A percentile compares a stretch with the other conserved stretches of the same genome.
phyloP scores from a whole-genome alignment of 75 land plant genomes.

The Cryptomeria japonica region DNA sequence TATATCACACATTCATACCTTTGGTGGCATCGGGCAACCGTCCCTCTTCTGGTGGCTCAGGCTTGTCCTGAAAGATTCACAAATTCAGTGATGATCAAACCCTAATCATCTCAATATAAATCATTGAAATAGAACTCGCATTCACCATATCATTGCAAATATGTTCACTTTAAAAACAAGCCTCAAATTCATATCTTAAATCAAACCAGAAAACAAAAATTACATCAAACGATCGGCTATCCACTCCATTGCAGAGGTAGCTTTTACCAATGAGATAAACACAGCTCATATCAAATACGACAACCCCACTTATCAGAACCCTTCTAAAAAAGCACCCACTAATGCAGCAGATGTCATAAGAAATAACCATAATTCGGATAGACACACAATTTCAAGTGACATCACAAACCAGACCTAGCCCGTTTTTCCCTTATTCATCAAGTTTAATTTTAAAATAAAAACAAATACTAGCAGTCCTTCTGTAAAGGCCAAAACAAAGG shows the following conservation, averaged over 20 bases:
- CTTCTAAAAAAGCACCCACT: no score
- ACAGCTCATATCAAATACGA: background rate
- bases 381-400: background rate
- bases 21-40: slow-evolving; percentile 89
- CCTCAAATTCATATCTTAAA: background rate
- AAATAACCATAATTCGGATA: background rate
- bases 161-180: background rate
- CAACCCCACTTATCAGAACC: background rate
- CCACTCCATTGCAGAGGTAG: background rate
- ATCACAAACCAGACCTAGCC: background rate
- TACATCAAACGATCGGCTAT: background rate
- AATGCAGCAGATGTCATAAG: no score
- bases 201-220: background rate
- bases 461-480: background rate
- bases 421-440: background rate
- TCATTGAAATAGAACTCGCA: background rate
- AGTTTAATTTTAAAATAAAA: no score
- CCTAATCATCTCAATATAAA: background rate
- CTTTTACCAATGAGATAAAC: background rate
- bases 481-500: background rate
- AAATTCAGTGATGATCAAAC: background rate
- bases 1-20: slow-evolving; percentile 32
- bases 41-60: slow-evolving; percentile 79
- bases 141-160: background rate
- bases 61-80: slow-evolving; percentile 63